Evolutionary conservation across 768 basidiomycete species (phyloP), one percentile per base, ranked within the genome.

Genomic region (Kwoniella sp.): DNA sequence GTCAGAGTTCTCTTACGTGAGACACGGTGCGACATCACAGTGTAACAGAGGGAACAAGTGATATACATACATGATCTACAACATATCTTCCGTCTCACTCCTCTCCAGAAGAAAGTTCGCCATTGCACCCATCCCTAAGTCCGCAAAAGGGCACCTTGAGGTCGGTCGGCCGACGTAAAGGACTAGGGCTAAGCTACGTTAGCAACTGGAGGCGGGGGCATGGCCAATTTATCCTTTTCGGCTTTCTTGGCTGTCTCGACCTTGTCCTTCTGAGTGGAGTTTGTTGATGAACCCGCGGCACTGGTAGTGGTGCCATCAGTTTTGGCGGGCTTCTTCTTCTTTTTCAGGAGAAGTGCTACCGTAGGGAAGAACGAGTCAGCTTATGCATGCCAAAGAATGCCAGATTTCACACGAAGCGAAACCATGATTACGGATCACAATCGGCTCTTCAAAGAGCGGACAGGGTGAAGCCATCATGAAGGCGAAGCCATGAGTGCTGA

Each of bases 251-350:
- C 55, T 22, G 52, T 44, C 9, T 61, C 63, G 0, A 58, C 59
- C 44, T 61, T 61, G 24, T 22, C 24, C 61, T 52, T 65, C 54
- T 25, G 26, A 58, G 24, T 58, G 37, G 46, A 40, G 47, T n/a
- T 55, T 47, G 40, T 44, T 19, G 40, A 44, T 44, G 40, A 19
- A 10, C 8, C 40, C 8, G 55, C 49, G 3, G 27, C 13, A 19
- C 27, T 49, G 29, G 47, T 44, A 6, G 55, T 30, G 17, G 33
- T 26, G 2, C 51, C 59, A 17, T 51, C 62, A 29, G 55, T 60
- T 3, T 65, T 54, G 68, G 68, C 70, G 7, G 72, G 26, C 64
- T 77, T 77, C 61, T 77, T 77, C 69, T 73, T 74, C 60, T 72
- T 72, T 67, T 74, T 77, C 25, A 77, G 50, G 15, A 77, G 50